Percentiles rank a stretch among this genome's conserved stretches.
Evolutionary conservation across 345 rosid species (phyloP).

Genomic region (Melastoma malabathricum): DNA sequence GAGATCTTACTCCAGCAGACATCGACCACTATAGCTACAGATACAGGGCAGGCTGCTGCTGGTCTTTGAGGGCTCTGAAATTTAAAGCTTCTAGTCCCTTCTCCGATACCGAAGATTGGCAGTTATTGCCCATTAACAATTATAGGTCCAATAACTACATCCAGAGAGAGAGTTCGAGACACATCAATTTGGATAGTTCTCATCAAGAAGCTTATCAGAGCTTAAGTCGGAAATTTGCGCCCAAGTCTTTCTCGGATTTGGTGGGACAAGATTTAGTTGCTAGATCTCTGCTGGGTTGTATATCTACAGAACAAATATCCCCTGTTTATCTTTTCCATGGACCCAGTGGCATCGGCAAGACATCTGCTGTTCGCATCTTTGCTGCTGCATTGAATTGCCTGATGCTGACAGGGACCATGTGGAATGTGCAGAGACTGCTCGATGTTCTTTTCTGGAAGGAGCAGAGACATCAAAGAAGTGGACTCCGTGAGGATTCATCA

Average conservation of each 20-base stretch:
- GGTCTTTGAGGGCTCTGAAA: slow-evolving; percentile 65
- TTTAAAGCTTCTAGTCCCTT: slow-evolving; percentile 46
- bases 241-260: slow-evolving; percentile 64
- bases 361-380: slow-evolving; percentile 75
- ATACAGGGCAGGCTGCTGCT: slow-evolving; percentile 67
- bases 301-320: slow-evolving; percentile 59
- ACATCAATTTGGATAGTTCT: slow-evolving; percentile 13
- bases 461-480: slow-evolving; percentile 61
- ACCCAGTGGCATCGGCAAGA: slow-evolving; percentile 91
- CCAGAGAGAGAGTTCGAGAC: slow-evolving; percentile 19
- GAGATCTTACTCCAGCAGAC: slow-evolving; percentile 20
- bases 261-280: slow-evolving; percentile 78
- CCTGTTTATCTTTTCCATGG: slow-evolving; percentile 80
- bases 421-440: slow-evolving; percentile 76
- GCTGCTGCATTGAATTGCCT: slow-evolving; percentile 92
- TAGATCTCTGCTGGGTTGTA: slow-evolving; percentile 62
- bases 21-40: slow-evolving; percentile 29
- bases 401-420: slow-evolving; percentile 70
- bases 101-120: slow-evolving; percentile 59
- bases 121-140: slow-evolving; percentile 34
- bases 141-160: slow-evolving; percentile 16
- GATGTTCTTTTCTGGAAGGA: slow-evolving; percentile 47
- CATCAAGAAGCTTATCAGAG: slow-evolving; percentile 44
- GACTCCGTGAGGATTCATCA: slow-evolving; percentile 62
- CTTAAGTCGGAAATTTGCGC: slow-evolving; percentile 64